Conservation (phyloP, 768 basidiomycete species). For the Hygrophoropsis aurantiaca region DNA sequence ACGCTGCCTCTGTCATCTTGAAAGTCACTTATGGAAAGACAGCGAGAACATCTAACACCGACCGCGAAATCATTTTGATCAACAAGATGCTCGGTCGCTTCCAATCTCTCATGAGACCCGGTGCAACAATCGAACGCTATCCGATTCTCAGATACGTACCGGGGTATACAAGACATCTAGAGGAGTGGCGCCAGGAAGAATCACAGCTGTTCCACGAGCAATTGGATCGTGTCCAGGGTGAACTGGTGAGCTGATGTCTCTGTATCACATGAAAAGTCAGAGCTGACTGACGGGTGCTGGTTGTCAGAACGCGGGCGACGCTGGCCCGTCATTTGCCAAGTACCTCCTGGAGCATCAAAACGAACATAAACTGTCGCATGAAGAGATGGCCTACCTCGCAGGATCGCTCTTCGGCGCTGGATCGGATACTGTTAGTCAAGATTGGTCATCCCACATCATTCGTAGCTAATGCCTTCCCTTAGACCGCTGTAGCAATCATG, state of each 20-base stretch:
- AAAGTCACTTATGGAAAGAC: slow-evolving; percentile 36
- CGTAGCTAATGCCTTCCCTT: background rate
- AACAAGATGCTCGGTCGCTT: slow-evolving; percentile 36
- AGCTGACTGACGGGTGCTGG: slow-evolving; percentile 28
- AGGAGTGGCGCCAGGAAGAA: slow-evolving; percentile 56
- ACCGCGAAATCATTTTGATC: slow-evolving; percentile 32
- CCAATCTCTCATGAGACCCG: slow-evolving; percentile 35
- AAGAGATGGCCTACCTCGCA: slow-evolving; percentile 62
- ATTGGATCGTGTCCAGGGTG: slow-evolving; percentile 42
- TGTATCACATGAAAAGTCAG: no score
- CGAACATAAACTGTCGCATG: slow-evolving; percentile 52
- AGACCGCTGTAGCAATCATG: slow-evolving; percentile 58
- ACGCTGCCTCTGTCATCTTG: slow-evolving; percentile 35
- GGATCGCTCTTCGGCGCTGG: slow-evolving; percentile 69
- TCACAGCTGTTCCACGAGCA: slow-evolving; percentile 54
- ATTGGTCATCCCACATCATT: background rate
- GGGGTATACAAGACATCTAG: slow-evolving; percentile 58
- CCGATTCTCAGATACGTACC: slow-evolving; percentile 51
- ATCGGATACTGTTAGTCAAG: slow-evolving; percentile 49
- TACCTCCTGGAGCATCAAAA: slow-evolving; percentile 57
- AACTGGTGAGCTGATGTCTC: slow-evolving; percentile 37
- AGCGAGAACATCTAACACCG: slow-evolving; percentile 24
- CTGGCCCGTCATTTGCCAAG: slow-evolving; percentile 49
- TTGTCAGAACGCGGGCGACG: slow-evolving; percentile 25
- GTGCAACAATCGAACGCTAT: slow-evolving; percentile 32